A percentile compares a stretch with the other conserved stretches of the same genome.
phyloP scores from a whole-genome alignment of 257 asterid genomes.

The Capsicum chinense region DNA sequence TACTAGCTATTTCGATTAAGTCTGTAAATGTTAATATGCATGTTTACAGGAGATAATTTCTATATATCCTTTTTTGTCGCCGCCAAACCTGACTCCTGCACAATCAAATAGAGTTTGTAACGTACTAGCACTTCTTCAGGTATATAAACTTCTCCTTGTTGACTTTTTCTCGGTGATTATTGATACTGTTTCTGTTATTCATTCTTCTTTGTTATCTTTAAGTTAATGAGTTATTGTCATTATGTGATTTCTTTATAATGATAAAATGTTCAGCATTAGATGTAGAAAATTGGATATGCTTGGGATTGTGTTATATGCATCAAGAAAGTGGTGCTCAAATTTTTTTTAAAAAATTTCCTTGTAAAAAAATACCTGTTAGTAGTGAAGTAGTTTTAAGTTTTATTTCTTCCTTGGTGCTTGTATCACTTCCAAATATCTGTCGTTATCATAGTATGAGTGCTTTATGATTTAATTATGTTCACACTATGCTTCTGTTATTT shows the following conservation, averaged over 20 bases:
- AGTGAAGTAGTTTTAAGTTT: neutral
- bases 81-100: neutral
- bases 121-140: neutral
- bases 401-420: slow-evolving; percentile 12
- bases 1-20: no score
- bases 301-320: neutral
- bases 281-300: slow-evolving; percentile 1
- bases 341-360: neutral
- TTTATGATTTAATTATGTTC: neutral
- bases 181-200: no score
- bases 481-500: slow-evolving; percentile 1
- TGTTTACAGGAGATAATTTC: no score
- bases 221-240: no score
- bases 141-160: neutral
- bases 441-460: neutral
- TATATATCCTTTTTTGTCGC: no score
- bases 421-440: slow-evolving; percentile 12
- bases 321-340: neutral
- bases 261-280: no score
- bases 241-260: no score
- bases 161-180: neutral
- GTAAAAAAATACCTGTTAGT: neutral
- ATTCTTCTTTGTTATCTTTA: no score
- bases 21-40: no score
- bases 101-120: neutral